phyloP scores from a whole-genome alignment of 148 eudicot species.

The Fagopyrum tataricum region DNA sequence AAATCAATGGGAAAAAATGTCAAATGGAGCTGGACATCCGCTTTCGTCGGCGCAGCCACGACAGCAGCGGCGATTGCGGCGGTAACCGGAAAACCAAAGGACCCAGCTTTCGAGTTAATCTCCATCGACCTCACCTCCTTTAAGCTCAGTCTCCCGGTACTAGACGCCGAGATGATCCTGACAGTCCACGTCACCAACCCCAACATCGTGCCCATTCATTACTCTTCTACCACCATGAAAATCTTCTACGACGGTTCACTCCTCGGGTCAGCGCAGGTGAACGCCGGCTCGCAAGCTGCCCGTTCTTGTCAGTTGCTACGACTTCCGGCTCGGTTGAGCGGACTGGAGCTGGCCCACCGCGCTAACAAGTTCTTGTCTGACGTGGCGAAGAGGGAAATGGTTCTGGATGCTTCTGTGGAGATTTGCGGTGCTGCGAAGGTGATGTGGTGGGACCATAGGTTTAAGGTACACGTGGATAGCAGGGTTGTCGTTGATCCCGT shows the following conservation, averaged over 20 bases:
- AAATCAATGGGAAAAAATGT: slow-evolving; percentile 19
- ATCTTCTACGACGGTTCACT: slow-evolving; percentile 64
- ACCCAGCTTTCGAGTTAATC: slow-evolving; percentile 66
- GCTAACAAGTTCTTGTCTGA: slow-evolving; percentile 44
- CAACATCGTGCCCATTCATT: slow-evolving; percentile 58
- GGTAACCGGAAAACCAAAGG: slow-evolving; percentile 38
- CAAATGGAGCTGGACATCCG: slow-evolving; percentile 67
- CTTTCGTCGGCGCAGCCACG: slow-evolving; percentile 54
- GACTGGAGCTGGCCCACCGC: slow-evolving; percentile 64
- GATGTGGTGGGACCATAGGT: slow-evolving; percentile 71
- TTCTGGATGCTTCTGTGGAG: slow-evolving; percentile 57
- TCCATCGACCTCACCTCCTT: slow-evolving; percentile 68
- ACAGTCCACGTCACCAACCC: slow-evolving; percentile 96
- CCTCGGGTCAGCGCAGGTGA: slow-evolving; percentile 61
- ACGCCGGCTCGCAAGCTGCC: slow-evolving; percentile 64
- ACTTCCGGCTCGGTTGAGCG: slow-evolving; percentile 73
- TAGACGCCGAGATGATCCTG: slow-evolving; percentile 68
- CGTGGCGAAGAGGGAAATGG: slow-evolving; percentile 72
- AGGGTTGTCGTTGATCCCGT: slow-evolving; percentile 79
- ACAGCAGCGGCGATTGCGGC: slow-evolving; percentile 42
- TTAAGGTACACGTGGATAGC: slow-evolving; percentile 76
- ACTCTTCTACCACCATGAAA: slow-evolving; percentile 58
- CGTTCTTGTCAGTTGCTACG: slow-evolving; percentile 52
- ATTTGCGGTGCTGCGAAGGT: slow-evolving; percentile 67
- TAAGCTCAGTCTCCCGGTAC: slow-evolving; percentile 54